These are phyloP conservation scores for Ceratobasidium sp. DNA, from an alignment of 1,284 basidiomycete species.

Conservation along the genomic window DNA sequence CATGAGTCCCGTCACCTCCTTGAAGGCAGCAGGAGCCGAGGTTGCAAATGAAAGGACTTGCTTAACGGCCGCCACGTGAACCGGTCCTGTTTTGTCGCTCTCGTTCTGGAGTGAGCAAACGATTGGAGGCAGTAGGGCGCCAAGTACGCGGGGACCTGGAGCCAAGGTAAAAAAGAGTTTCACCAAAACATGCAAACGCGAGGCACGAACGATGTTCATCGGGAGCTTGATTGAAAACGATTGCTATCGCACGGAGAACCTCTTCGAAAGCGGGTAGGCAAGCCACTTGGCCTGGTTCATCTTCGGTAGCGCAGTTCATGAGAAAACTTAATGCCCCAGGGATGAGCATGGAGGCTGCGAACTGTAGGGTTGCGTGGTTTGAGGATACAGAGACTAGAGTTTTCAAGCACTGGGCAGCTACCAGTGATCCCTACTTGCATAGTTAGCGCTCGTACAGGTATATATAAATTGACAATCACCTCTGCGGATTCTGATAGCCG, in stretches of 20 bases:
- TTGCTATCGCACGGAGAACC: constrained; percentile 80
- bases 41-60: constrained; percentile 83
- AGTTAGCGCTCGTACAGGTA: constrained; percentile 24
- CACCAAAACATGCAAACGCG: constrained; percentile 15
- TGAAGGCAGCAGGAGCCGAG: constrained; percentile 79
- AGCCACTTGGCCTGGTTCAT: constrained; percentile 58
- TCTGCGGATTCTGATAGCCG: constrained; percentile 73
- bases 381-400: constrained; percentile 75
- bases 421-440: constrained; percentile 68
- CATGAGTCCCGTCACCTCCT: constrained; percentile 80
- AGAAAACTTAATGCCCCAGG: constrained; percentile 83
- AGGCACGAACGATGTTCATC: constrained; percentile 68
- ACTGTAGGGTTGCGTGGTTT: constrained; percentile 70
- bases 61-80: constrained; percentile 70
- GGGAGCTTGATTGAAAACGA: constrained; percentile 65
- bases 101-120: constrained; percentile 73
- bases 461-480: constrained; percentile 55
- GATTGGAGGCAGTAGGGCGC: constrained; percentile 81
- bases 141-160: constrained; percentile 72
- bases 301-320: constrained; percentile 62
- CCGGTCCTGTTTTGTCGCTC: constrained; percentile 54
- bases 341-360: constrained; percentile 75
- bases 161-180: constrained; percentile 22
- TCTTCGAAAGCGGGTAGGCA: constrained; percentile 74
- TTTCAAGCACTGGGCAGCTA: constrained; percentile 87